phyloP scores from a whole-genome alignment of 129 eudicot species.

The Artemisia tridentata region DNA sequence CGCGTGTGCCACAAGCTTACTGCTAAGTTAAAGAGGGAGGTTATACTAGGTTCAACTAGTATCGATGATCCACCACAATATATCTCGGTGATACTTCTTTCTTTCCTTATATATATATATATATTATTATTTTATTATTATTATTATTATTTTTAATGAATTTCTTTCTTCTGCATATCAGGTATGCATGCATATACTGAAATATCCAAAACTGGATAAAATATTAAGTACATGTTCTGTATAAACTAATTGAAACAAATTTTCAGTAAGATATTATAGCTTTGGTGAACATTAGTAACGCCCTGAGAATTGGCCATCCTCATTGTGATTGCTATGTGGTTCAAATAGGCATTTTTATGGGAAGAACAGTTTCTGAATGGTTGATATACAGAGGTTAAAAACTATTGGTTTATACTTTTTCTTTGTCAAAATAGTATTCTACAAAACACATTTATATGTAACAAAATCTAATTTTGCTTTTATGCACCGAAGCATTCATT shows the following conservation, averaged over 20 bases:
- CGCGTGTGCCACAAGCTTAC: slow-evolving; percentile 94
- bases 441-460: not conserved
- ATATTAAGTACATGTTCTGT: not conserved
- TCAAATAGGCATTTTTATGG: not conserved
- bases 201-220: not conserved
- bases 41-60: slow-evolving; percentile 86
- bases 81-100: slow-evolving; percentile 49
- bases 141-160: not conserved
- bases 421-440: not conserved
- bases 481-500: no score
- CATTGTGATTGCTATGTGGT: not conserved
- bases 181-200: not conserved
- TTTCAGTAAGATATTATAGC: not conserved
- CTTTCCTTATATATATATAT: not conserved
- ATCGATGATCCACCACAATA: slow-evolving; percentile 89
- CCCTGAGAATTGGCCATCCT: not conserved
- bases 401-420: not conserved
- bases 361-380: not conserved
- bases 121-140: not conserved
- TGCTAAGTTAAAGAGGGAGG: slow-evolving; percentile 83
- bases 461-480: no score
- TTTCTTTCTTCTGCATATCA: no score
- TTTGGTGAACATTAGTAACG: not conserved
- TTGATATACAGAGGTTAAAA: not conserved
- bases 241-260: not conserved